Base-by-base conservation (phyloP, 2,329 filamentous ascomycete species). In the Westerdykella aurantiaca region DNA sequence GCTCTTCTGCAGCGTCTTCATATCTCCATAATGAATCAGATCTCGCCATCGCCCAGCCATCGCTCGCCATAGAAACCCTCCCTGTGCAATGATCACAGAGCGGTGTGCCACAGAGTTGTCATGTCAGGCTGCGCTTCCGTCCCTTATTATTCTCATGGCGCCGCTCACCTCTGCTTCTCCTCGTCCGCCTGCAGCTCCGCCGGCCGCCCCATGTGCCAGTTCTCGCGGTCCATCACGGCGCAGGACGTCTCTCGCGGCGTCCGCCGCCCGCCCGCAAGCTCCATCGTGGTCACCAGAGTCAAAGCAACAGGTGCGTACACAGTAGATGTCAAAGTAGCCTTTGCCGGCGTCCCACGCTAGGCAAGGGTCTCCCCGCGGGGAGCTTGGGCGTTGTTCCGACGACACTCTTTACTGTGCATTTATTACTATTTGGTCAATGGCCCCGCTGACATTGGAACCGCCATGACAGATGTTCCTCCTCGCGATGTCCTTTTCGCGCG, bases 131-230 rank as follows among this genome's bases (percentile, higher is more conserved):
- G 18, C 18, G 18, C 18, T 21, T 21, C 17, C 2, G n/a, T 13
- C 33, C 33, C 13, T 13, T 14, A 12, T 18, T 14, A 13, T 18
- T 14, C n/a, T 18, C n/a, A 35, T 35, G 37, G n/a, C 21, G n/a
- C 10, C 33, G 33, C 7, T 12, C 34, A 6, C 37, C 17, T 31
- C 41, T 37, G 17, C 42, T 34, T 56, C 39, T 57, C 58, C 42
- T 52, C 59, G 21, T 54, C 56, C 11, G 62, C 50, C 35, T 67
- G 64, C 48, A 60, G 52, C 45, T 44, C 52, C 11, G 49, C 50
- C 34, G 54, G 45, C 9, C 46, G 63, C 50, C 42, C 37, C 48
- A 66, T 67, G 63, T 61, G 55, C 44, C 57, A 56, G 38, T 56
- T 50, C 40, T 54, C 60, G 4, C 3, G 18, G 31, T 53, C 58